A percentile compares a stretch with the other conserved stretches of the same genome.
Conservation (phyloP, 2,329 filamentous ascomycete genomes). For the Pyricularia sp. region DNA sequence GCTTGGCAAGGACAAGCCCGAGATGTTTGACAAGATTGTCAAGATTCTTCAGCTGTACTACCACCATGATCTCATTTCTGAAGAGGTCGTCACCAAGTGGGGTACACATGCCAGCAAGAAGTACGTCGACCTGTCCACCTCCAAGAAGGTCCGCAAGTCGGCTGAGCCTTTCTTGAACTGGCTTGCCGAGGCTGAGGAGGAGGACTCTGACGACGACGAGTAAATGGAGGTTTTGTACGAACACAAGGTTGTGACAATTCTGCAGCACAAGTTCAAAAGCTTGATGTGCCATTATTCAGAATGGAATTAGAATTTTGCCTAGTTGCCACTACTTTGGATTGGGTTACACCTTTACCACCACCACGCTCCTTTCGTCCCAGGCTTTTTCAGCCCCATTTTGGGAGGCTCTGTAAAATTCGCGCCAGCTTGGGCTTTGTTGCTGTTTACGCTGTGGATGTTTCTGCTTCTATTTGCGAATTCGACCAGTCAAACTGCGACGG, state of each 20-base stretch:
- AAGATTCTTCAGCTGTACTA: constrained; percentile 86
- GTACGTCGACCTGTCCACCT: constrained; percentile 79
- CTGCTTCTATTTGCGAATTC: neutral
- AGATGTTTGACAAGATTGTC: constrained; percentile 62
- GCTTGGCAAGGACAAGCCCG: constrained; percentile 61
- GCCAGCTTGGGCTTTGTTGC: neutral
- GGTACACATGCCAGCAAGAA: constrained; percentile 95
- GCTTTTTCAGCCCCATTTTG: neutral
- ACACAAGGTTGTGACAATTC: neutral
- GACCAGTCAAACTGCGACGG: neutral
- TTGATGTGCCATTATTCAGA: neutral
- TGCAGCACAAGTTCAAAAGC: neutral
- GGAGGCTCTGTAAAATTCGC: neutral
- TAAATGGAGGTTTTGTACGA: constrained; percentile 5
- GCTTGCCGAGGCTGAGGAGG: constrained; percentile 74
- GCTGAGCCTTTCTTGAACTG: constrained; percentile 89
- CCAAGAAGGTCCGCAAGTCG: constrained; percentile 91
- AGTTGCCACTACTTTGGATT: neutral
- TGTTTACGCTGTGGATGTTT: neutral
- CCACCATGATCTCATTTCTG: constrained; percentile 74
- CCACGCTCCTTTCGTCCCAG: neutral
- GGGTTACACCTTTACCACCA: neutral
- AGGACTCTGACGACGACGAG: constrained; percentile 37
- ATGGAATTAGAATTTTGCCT: neutral
- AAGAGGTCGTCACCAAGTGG: constrained; percentile 85